Base-by-base conservation (phyloP, 495 filamentous ascomycete genomes). In the Penicillium canariense region DNA sequence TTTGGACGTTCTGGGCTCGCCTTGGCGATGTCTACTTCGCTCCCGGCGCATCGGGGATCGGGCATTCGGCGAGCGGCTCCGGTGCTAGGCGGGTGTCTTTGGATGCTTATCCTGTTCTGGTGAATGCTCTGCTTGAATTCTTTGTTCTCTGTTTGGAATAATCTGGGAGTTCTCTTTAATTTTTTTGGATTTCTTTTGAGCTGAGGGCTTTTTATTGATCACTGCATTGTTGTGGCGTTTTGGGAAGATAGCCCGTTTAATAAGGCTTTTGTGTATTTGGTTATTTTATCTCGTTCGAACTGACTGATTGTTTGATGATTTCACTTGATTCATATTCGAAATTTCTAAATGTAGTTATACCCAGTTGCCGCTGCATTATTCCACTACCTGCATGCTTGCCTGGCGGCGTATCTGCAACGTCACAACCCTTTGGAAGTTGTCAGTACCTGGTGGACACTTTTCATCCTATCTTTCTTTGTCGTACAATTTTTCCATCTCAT, bases 151-250 rank as follows among this genome's bases (percentile, higher is more conserved):
- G 25, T 30, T 32, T 42, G 58, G 61, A 55, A 49, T 39, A 43
- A 54, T 46, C 54, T 62, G 44, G 61, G 50, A 46, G 43, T 60
- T 50, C 34, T 47, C 36, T 11, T 59, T 56, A 42, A 20, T 43
- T 27, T 51, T 48, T 55, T n/a, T n/a, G n/a, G n/a, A 31, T 25
- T 53, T 38, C 22, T 54, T 55, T 53, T 62, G 52, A 61, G 61
- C 61, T 59, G 61, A 64, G 58, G 64, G 58, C 32, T 54, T 34
- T 63, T 28, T 43, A 39, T 36, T 58, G 52, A 48, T 57, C 30
- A 47, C 23, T 58, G 66, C 66, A 68, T 68, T 54, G 63, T 62
- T 64, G 18, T 42, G 66, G 66, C 60, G 66, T 58, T 68, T 58
- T 30, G 51, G 60, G 55, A 51, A 48, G 31, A 42, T 54, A 28